Conservation (phyloP, 768 basidiomycete species). For the Termitomyces sp. region DNA sequence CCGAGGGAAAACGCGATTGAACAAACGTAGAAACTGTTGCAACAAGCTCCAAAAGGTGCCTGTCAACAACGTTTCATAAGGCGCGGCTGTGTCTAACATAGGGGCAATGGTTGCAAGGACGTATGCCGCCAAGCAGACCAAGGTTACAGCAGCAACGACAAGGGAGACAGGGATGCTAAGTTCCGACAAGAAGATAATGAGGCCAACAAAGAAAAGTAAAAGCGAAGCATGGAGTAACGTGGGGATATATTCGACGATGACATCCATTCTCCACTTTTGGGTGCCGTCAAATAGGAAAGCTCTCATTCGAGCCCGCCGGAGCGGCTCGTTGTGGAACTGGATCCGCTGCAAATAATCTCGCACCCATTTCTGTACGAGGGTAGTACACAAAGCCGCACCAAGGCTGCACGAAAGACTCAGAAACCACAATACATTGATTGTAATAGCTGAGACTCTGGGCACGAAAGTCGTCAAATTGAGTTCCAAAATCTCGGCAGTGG, state of each 20-base stretch:
- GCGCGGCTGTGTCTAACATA: neutral
- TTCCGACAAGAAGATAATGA: constrained; percentile 1
- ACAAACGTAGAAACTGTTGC: neutral
- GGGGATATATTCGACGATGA: constrained; percentile 1
- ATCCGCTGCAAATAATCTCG: constrained; percentile 4
- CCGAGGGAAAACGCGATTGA: neutral
- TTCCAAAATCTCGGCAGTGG: neutral
- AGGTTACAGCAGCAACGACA: neutral
- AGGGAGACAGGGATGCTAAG: neutral
- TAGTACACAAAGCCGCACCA: constrained; percentile 21
- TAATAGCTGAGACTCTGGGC: constrained; percentile 13
- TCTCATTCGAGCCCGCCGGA: constrained; percentile 1
- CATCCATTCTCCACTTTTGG: constrained; percentile 2
- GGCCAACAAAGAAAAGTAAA: constrained; percentile 8
- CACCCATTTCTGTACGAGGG: constrained; percentile 12
- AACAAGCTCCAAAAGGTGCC: neutral
- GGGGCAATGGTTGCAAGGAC: constrained; percentile 1
- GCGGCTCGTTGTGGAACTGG: neutral
- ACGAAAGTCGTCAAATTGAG: constrained; percentile 3
- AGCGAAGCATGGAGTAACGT: constrained; percentile 5
- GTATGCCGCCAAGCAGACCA: neutral
- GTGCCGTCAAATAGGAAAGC: neutral
- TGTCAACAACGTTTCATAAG: constrained; percentile 6
- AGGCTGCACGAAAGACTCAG: constrained; percentile 23
- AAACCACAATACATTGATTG: constrained; percentile 26